Conservation (phyloP, 2,329 filamentous ascomycete genomes). For the Conoideocrella luteorostrata region DNA sequence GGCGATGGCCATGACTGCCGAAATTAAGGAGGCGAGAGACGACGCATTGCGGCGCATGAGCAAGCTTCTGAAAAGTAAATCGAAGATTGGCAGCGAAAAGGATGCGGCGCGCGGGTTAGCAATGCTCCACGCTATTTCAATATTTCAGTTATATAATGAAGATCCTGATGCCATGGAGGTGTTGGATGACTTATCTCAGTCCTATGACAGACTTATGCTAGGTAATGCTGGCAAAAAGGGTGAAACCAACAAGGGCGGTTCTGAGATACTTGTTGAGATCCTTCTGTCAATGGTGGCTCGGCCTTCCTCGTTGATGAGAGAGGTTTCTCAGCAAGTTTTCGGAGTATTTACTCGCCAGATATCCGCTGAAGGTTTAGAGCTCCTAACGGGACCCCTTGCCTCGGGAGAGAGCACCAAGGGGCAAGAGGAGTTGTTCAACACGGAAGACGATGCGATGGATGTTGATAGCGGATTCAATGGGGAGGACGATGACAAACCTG, state of each 20-base stretch:
- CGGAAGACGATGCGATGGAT: constrained; percentile 54
- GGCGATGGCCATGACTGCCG: constrained; percentile 48
- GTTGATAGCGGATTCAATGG: constrained; percentile 39
- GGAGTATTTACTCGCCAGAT: constrained; percentile 71
- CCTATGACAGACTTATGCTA: constrained; percentile 60
- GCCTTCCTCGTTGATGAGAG: constrained; percentile 75
- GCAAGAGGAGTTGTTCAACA: constrained; percentile 78
- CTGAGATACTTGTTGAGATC: constrained; percentile 77
- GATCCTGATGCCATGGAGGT: constrained; percentile 80
- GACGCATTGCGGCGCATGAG: constrained; percentile 46
- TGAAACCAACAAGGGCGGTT: constrained; percentile 47
- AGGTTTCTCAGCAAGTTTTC: constrained; percentile 84
- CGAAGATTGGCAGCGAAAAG: constrained; percentile 29
- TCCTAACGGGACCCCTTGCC: constrained; percentile 60
- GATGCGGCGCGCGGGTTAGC: constrained; percentile 58
- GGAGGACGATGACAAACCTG: constrained; percentile 27
- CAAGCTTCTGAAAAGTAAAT: constrained; percentile 41
- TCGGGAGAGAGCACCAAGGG: constrained; percentile 77
- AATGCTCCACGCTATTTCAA: constrained; percentile 74
- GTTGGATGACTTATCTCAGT: constrained; percentile 73
- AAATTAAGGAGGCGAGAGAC: constrained; percentile 45
- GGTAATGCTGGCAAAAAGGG: constrained; percentile 39
- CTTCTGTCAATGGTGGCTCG: constrained; percentile 84
- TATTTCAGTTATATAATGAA: constrained; percentile 85
- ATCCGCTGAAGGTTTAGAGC: constrained; percentile 63